Conservation (phyloP, 306 rosid genomes). For the Begonia peltatifolia region DNA sequence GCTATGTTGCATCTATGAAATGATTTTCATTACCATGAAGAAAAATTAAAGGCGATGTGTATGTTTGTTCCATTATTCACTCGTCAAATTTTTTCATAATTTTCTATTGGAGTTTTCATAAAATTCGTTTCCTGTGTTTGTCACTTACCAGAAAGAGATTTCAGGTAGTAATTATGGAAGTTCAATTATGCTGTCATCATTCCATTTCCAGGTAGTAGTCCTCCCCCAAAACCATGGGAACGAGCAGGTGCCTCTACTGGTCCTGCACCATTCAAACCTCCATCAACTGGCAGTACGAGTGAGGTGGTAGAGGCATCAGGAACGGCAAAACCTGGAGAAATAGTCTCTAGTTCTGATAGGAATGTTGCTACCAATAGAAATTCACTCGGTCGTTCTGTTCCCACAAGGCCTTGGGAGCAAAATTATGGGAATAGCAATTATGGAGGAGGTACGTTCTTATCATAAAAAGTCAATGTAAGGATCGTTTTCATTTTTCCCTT, state of each 20-base stretch:
- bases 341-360: slow-evolving; percentile 52
- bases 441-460: slow-evolving; percentile 42
- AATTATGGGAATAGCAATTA: slow-evolving; percentile 40
- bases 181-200: slow-evolving; percentile 8
- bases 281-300: slow-evolving; percentile 77
- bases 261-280: slow-evolving; percentile 78
- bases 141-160: too few species aligned
- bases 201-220: slow-evolving; percentile 59
- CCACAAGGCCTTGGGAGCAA: slow-evolving; percentile 96
- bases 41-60: neutral
- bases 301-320: slow-evolving; percentile 95
- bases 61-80: neutral
- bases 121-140: neutral
- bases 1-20: too few species aligned
- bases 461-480: neutral
- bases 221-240: slow-evolving; percentile 96
- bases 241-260: slow-evolving; percentile 70
- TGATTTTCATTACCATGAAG: neutral
- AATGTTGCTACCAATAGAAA: slow-evolving; percentile 30
- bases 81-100: neutral
- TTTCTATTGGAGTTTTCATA: neutral
- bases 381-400: slow-evolving; percentile 66
- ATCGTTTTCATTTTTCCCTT: neutral
- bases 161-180: neutral
- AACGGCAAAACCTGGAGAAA: slow-evolving; percentile 91